These are phyloP conservation scores for Selaginella moellendorffii DNA, from an alignment of 75 land plant species.

Conservation along the genomic window DNA sequence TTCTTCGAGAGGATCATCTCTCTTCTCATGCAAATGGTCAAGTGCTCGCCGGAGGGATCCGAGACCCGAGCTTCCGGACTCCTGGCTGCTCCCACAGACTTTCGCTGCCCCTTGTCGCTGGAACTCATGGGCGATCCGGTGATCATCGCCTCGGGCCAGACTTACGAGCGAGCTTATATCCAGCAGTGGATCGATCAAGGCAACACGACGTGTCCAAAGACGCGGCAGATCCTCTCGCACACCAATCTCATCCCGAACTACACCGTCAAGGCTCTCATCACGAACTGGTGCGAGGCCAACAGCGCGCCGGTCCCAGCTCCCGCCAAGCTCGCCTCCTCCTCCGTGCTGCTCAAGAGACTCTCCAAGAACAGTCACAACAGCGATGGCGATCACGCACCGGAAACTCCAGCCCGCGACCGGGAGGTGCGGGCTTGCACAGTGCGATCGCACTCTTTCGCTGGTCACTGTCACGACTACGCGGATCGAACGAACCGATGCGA, in stretches of 20 bases:
- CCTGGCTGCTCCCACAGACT: slow-evolving; percentile 65
- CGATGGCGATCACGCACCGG: too few relatives aligned
- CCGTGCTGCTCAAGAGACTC: too few relatives aligned
- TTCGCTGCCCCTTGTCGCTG: slow-evolving; percentile 68
- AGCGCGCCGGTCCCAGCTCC: slow-evolving; percentile 51
- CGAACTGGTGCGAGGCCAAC: slow-evolving; percentile 67
- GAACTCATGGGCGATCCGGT: slow-evolving; percentile 81
- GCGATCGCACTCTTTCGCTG: background rate
- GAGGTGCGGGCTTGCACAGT: too few relatives aligned
- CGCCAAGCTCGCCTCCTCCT: slow-evolving; percentile 12
- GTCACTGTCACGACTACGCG: too few relatives aligned
- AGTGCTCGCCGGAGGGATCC: slow-evolving; percentile 26
- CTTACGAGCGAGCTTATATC: slow-evolving; percentile 57
- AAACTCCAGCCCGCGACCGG: too few relatives aligned
- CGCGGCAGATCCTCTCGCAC: slow-evolving; percentile 43
- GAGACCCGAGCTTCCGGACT: slow-evolving; percentile 21
- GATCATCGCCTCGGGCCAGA: slow-evolving; percentile 80
- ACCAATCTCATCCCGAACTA: slow-evolving; percentile 65
- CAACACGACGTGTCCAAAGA: slow-evolving; percentile 51
- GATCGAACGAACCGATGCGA: too few relatives aligned
- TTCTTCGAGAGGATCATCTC: slow-evolving; percentile 38
- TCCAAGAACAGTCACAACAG: too few relatives aligned
- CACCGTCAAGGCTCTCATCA: slow-evolving; percentile 67
- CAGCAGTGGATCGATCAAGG: slow-evolving; percentile 74
- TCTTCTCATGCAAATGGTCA: slow-evolving; percentile 42